phyloP scores from a whole-genome alignment of 306 rosid genomes.

The Carpinus viminea region DNA sequence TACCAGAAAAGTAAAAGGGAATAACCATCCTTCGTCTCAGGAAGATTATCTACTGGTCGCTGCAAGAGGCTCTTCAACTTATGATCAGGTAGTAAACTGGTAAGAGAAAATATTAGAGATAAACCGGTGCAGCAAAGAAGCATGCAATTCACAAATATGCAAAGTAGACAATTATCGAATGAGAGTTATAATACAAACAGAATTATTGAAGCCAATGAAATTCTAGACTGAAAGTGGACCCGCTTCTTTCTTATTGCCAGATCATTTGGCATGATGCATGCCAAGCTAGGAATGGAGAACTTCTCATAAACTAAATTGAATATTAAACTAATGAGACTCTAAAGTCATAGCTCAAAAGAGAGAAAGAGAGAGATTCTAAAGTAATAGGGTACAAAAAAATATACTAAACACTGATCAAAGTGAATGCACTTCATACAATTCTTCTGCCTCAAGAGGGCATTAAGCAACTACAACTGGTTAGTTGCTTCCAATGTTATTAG shows the following conservation, averaged over 20 bases:
- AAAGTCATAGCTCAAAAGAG: too few species aligned
- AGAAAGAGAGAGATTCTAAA: neutral
- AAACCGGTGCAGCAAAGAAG: constrained; percentile 11
- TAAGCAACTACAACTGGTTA: neutral
- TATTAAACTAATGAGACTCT: neutral
- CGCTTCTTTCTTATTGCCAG: neutral
- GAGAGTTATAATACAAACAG: neutral
- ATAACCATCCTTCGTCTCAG: constrained; percentile 86
- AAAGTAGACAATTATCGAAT: constrained; percentile 1
- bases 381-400: neutral
- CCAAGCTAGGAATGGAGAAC: neutral
- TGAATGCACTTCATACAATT: neutral
- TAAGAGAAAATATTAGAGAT: constrained; percentile 16
- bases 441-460: neutral
- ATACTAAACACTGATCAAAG: neutral
- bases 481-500: neutral
- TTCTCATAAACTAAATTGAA: neutral
- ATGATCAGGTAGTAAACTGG: constrained; percentile 87
- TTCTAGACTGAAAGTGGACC: neutral
- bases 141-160: constrained; percentile 2
- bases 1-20: constrained; percentile 91
- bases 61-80: constrained; percentile 82
- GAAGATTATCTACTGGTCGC: constrained; percentile 62
- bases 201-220: neutral
- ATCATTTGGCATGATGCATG: neutral